Conservation (phyloP, 257 asterid genomes). For the Echium plantagineum region DNA sequence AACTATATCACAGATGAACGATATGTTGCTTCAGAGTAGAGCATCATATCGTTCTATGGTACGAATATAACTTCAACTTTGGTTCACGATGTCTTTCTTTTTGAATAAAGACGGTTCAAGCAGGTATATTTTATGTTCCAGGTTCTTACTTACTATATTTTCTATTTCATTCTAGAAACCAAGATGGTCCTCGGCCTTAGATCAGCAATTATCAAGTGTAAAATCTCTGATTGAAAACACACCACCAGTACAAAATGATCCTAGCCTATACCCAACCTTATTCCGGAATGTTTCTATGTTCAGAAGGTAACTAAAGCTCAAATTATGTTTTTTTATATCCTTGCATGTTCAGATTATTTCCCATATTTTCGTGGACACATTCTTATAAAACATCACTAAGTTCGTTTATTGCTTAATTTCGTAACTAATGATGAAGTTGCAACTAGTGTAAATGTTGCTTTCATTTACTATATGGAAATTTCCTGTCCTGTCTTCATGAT, state of each 20-base stretch:
- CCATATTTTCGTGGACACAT: not conserved
- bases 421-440: not conserved
- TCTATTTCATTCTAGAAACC: constrained; percentile 40
- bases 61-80: constrained; percentile 13
- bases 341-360: not conserved
- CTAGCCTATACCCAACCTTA: constrained; percentile 45
- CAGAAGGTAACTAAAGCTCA: constrained; percentile 41
- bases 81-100: not conserved
- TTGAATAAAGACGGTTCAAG: not conserved
- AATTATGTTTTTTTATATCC: not conserved
- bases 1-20: constrained; percentile 56
- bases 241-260: constrained; percentile 29
- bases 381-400: not conserved
- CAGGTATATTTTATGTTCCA: not conserved
- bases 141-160: not conserved
- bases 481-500: too few species aligned
- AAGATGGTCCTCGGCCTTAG: constrained; percentile 49
- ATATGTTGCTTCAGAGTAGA: constrained; percentile 36
- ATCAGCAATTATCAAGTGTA: constrained; percentile 37
- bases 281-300: constrained; percentile 67
- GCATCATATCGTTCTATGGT: constrained; percentile 44
- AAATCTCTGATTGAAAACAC: constrained; percentile 50
- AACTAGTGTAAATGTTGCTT: not conserved
- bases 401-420: not conserved
- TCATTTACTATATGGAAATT: not conserved